Percentiles rank a stretch among this genome's conserved stretches.
Evolutionary conservation across 139 green algal genomes (phyloP).

Genomic region (Chlamydomonas sp.): DNA sequence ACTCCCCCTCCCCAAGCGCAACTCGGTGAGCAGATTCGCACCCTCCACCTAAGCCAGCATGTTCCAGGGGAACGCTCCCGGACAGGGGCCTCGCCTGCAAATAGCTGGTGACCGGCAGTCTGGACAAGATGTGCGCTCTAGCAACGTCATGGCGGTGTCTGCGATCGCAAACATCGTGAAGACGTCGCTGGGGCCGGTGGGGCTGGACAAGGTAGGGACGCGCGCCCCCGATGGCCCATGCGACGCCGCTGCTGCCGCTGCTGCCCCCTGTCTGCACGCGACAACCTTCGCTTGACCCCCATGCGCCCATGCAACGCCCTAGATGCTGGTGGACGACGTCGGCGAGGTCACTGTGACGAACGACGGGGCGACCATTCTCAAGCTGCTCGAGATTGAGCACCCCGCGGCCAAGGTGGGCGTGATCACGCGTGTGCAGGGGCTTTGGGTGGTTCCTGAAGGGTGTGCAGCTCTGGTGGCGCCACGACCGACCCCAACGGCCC

Average conservation of each 20-base stretch:
- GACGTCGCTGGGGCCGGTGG: conserved; percentile 88
- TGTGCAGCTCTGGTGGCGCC: too few species aligned
- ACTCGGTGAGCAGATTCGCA: too few species aligned
- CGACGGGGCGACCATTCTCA: conserved; percentile 97
- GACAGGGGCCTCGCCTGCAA: conserved; percentile 45
- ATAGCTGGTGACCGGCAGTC: conserved; percentile 75
- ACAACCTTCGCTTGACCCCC: too few species aligned
- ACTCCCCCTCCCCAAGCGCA: too few species aligned
- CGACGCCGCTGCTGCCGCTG: too few species aligned
- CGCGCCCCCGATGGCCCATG: too few species aligned
- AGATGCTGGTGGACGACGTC: conserved; percentile 99
- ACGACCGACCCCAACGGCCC: too few species aligned
- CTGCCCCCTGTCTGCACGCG: too few species aligned
- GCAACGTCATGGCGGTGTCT: conserved; percentile 89
- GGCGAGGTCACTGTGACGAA: conserved; percentile 99
- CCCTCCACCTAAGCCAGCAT: too few species aligned
- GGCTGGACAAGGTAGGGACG: conserved; percentile 92
- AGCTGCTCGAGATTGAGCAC: conserved; percentile 96
- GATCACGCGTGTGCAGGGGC: not conserved
- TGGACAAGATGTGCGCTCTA: conserved; percentile 86
- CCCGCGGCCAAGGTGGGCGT: conserved; percentile 90
- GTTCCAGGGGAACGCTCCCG: too few species aligned
- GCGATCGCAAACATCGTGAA: conserved; percentile 98
- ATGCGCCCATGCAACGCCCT: too few species aligned
- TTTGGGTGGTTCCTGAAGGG: too few species aligned